phyloP scores from a whole-genome alignment of 176 grass and related monocot genomes.

The Oryza officinalis region DNA sequence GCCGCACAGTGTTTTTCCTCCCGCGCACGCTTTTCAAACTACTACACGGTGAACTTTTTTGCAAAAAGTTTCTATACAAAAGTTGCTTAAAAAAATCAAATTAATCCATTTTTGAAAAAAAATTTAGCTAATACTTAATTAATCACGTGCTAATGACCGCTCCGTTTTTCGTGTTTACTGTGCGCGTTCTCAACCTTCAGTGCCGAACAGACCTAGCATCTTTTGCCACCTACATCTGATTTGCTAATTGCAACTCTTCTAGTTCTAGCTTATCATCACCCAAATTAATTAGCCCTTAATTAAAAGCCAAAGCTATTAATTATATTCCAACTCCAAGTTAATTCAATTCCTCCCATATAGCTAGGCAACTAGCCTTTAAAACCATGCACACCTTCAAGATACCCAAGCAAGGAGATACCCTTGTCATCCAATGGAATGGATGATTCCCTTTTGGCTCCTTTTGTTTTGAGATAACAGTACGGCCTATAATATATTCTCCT shows the following conservation, averaged over 20 bases:
- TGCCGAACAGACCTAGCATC: too few relatives aligned
- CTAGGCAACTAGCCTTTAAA: constrained; percentile 32
- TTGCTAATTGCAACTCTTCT: constrained; percentile 1
- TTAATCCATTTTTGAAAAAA: too few relatives aligned
- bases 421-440: constrained; percentile 43
- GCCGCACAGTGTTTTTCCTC: too few relatives aligned
- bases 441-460: constrained; percentile 51
- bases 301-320: constrained; percentile 16
- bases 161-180: too few relatives aligned
- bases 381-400: constrained; percentile 26
- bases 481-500: constrained; percentile 20
- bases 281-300: not conserved
- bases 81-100: too few relatives aligned
- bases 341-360: constrained; percentile 24
- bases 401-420: constrained; percentile 45
- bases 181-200: too few relatives aligned
- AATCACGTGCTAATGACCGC: too few relatives aligned
- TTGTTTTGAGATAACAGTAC: constrained; percentile 48
- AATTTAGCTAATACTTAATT: too few relatives aligned
- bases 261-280: constrained; percentile 20
- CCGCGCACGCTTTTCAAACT: too few relatives aligned
- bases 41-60: too few relatives aligned
- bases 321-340: constrained; percentile 33
- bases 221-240: constrained; percentile 31
- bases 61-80: too few relatives aligned